A percentile compares a stretch with the other conserved stretches of the same genome.
Conservation (phyloP, 805 yeast genomes). For the Tetrapisispora iriomotensis region DNA sequence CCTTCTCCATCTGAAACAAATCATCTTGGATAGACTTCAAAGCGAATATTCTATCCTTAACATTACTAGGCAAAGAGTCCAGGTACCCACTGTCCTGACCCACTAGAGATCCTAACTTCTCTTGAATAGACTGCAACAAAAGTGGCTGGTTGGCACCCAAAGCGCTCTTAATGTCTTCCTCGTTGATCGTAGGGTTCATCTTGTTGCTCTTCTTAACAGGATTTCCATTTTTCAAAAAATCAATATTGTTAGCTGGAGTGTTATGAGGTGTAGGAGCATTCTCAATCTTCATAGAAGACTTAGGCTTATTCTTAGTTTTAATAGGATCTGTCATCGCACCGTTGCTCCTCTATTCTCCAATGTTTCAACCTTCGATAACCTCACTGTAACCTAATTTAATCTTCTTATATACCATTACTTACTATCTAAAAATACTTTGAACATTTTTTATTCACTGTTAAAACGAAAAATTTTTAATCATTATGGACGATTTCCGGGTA, state of each 20-base stretch:
- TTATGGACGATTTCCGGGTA: too few relatives aligned
- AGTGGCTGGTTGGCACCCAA: constrained; percentile 66
- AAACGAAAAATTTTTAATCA: too few relatives aligned
- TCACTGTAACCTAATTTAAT: too few relatives aligned
- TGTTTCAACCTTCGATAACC: too few relatives aligned
- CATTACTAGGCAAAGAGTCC: constrained; percentile 58
- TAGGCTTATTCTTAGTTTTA: constrained; percentile 44
- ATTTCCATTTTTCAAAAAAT: constrained; percentile 52
- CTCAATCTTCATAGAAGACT: constrained; percentile 55
- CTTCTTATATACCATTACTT: too few relatives aligned
- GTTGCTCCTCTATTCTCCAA: too few relatives aligned
- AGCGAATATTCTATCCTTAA: constrained; percentile 70
- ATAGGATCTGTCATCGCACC: constrained; percentile 74
- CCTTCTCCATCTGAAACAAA: constrained; percentile 76
- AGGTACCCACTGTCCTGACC: constrained; percentile 86
- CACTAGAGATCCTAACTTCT: constrained; percentile 71
- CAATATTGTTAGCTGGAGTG: constrained; percentile 84
- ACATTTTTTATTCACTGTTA: too few relatives aligned
- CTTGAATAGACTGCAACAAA: constrained; percentile 78
- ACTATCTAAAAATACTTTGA: too few relatives aligned
- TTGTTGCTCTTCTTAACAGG: constrained; percentile 31
- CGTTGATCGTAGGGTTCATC: constrained; percentile 59
- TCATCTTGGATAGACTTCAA: constrained; percentile 72
- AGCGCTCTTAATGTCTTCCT: constrained; percentile 43
- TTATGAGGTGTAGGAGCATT: constrained; percentile 98